Evolutionary conservation across 2,329 filamentous ascomycete genomes (phyloP).

Genomic region (Trichoderma pleuroti): DNA sequence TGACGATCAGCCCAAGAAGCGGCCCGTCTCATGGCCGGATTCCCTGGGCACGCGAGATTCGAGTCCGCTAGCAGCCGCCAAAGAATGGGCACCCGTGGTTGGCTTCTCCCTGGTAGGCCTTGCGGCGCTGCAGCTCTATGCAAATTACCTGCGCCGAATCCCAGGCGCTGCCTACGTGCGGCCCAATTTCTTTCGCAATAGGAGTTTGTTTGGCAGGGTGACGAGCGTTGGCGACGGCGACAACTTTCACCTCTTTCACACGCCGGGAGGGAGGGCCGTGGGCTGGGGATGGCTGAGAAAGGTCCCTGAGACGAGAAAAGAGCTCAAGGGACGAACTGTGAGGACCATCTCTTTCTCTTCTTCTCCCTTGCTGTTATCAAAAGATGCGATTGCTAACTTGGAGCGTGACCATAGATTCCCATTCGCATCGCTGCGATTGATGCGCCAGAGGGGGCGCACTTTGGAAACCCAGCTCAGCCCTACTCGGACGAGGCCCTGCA

Average conservation of each 20-base stretch:
- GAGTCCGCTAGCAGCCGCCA: conserved; percentile 34
- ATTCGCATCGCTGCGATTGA: conserved; percentile 89
- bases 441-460: conserved; percentile 89
- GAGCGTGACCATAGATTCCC: conserved; percentile 58
- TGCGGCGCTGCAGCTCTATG: conserved; percentile 54
- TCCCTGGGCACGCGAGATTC: conserved; percentile 31
- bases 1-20: conserved; percentile 25
- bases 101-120: conserved; percentile 38
- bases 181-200: conserved; percentile 68
- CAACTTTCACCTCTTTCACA: conserved; percentile 92
- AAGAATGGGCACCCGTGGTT: conserved; percentile 40
- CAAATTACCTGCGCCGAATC: conserved; percentile 77
- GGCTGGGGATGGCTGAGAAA: conserved; percentile 92
- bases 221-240: conserved; percentile 96
- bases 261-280: conserved; percentile 78
- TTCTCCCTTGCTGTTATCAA: background rate
- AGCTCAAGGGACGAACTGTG: conserved; percentile 75
- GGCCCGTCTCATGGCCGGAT: conserved; percentile 38
- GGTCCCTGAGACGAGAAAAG: conserved; percentile 65
- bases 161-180: conserved; percentile 73
- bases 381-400: conserved; percentile 21
- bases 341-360: conserved; percentile 25
- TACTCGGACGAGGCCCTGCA: conserved; percentile 74
- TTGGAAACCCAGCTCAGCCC: conserved; percentile 83
- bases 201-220: conserved; percentile 78